A percentile compares a stretch with the other conserved stretches of the same genome.
Evolutionary conservation across 176 grass and related monocot species (phyloP).

Genomic region (Luzula sylvatica): DNA sequence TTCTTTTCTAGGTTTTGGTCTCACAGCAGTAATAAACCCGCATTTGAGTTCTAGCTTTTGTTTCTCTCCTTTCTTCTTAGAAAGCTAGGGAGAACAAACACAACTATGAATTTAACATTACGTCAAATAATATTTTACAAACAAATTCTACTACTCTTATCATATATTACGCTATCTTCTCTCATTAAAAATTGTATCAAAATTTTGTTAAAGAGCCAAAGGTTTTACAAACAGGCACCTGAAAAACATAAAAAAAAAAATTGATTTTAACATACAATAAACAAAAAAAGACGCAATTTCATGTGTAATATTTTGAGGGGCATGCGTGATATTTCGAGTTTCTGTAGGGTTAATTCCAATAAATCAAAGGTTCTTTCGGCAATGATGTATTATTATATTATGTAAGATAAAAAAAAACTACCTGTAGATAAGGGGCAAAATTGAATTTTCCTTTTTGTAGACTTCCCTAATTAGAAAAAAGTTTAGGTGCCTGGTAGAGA

Average conservation of each 20-base stretch:
- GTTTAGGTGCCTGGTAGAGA: slow-evolving; percentile 26
- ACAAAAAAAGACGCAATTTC: too few relatives aligned
- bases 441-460: not conserved
- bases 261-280: not conserved
- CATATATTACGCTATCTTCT: slow-evolving; percentile 11
- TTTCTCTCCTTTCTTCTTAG: slow-evolving; percentile 5
- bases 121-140: slow-evolving; percentile 38
- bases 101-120: slow-evolving; percentile 2
- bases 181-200: slow-evolving; percentile 8
- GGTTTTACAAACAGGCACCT: slow-evolving; percentile 13
- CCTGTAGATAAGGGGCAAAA: slow-evolving; percentile 17
- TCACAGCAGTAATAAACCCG: slow-evolving; percentile 3
- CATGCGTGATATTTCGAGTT: not conserved
- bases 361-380: not conserved
- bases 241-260: not conserved
- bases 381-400: not conserved
- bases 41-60: slow-evolving; percentile 1
- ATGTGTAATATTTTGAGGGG: not conserved
- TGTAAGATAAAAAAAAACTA: too few relatives aligned
- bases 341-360: slow-evolving; percentile 2
- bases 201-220: too few relatives aligned
- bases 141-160: slow-evolving; percentile 17
- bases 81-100: slow-evolving; percentile 4
- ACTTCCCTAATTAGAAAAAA: not conserved
- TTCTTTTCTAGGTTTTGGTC: slow-evolving; percentile 9